These are phyloP conservation scores for Pseudomicrostroma phylloplanum DNA, from an alignment of 1,284 basidiomycete genomes.

Conservation along the genomic window DNA sequence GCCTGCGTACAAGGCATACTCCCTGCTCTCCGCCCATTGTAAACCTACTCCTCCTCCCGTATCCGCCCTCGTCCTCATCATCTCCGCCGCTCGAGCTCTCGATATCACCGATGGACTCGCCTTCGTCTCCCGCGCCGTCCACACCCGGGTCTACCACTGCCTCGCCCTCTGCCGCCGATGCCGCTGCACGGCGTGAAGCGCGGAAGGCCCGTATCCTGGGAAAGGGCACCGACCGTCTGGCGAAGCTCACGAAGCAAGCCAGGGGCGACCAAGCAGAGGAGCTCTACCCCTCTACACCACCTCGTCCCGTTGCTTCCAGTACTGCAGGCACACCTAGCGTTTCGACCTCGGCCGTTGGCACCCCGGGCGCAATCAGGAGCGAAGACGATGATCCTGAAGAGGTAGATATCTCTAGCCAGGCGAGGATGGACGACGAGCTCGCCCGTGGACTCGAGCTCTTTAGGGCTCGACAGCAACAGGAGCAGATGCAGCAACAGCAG, in stretches of 20 bases:
- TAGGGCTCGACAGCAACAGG: neutral
- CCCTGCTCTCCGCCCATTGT: neutral
- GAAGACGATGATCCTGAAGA: slow-evolving; percentile 31
- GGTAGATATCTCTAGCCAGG: slow-evolving; percentile 16
- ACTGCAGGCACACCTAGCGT: neutral
- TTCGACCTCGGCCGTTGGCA: neutral
- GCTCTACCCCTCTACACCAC: slow-evolving; percentile 27
- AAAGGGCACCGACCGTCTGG: slow-evolving; percentile 43
- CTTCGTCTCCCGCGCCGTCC: neutral
- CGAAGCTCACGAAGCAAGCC: slow-evolving; percentile 46
- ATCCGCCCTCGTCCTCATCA: too few species aligned
- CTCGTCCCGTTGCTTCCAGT: neutral
- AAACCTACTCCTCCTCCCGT: neutral
- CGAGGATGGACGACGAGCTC: slow-evolving; percentile 5
- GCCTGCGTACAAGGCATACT: neutral
- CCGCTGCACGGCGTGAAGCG: slow-evolving; percentile 45
- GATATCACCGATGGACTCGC: neutral
- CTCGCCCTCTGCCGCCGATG: slow-evolving; percentile 14
- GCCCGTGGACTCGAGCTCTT: neutral
- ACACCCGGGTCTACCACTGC: neutral
- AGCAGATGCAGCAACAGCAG: slow-evolving; percentile 6
- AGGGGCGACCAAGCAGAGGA: slow-evolving; percentile 38
- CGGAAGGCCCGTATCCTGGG: slow-evolving; percentile 46
- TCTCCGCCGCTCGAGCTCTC: too few species aligned
- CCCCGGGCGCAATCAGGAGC: neutral